phyloP scores from a whole-genome alignment of 2,329 filamentous ascomycete species.

The Alternaria arborescens region DNA sequence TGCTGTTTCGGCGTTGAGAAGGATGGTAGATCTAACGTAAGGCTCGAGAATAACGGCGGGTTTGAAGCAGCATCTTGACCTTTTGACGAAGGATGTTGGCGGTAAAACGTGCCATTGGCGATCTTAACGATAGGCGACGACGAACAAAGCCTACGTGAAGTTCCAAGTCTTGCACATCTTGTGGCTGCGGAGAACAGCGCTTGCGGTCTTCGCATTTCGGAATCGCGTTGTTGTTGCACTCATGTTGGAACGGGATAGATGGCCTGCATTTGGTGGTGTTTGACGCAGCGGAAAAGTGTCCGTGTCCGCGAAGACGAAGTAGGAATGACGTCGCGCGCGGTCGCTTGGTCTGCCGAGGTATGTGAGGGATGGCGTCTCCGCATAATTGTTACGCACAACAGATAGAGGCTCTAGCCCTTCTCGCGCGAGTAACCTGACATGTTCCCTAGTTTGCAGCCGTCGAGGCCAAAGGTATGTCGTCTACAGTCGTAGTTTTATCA shows the following conservation, averaged over 20 bases:
- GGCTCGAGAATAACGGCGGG: conserved; percentile 74
- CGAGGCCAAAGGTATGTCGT: conserved; percentile 49
- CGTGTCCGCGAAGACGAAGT: conserved; percentile 26
- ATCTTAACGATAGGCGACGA: conserved; percentile 44
- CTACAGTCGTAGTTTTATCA: not conserved
- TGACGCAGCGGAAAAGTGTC: conserved; percentile 33
- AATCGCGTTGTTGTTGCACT: conserved; percentile 6
- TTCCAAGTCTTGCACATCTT: conserved; percentile 31
- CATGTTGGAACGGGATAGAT: conserved; percentile 10
- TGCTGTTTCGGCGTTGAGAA: conserved; percentile 62
- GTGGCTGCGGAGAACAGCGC: conserved; percentile 40
- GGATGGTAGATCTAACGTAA: conserved; percentile 76
- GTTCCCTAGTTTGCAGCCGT: conserved; percentile 52
- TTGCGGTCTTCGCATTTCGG: conserved; percentile 46
- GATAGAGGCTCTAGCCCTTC: conserved; percentile 11
- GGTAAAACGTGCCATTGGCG: conserved; percentile 81
- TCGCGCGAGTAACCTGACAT: conserved; percentile 33
- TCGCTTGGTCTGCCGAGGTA: conserved; percentile 34
- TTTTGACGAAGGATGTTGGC: conserved; percentile 67
- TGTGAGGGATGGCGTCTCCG: conserved; percentile 15
- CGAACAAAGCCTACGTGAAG: conserved; percentile 27
- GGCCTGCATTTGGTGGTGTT: conserved; percentile 19
- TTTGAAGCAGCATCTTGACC: conserved; percentile 63
- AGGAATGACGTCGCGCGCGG: conserved; percentile 33
- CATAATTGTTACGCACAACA: not conserved